Evolutionary conservation across 2,329 filamentous ascomycete species (phyloP), one percentile per base, ranked within the genome.

Genomic region (Lachnellula cervina): DNA sequence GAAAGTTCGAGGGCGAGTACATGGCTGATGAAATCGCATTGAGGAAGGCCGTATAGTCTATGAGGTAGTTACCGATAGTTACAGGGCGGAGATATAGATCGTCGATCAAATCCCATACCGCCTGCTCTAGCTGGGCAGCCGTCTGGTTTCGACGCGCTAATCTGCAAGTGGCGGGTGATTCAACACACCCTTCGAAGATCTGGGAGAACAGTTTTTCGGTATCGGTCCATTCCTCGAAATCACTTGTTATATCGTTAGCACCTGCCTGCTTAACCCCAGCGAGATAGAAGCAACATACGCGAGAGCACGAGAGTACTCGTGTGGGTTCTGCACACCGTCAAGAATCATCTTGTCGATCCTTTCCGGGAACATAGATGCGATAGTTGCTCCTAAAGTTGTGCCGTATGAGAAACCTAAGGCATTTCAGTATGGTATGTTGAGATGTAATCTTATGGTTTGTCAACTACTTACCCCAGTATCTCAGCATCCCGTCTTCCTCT

Each of bases 391-490:
- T 37, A 60, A 37, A 5, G 49, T 43, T 5, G 58, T 55, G 7
- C 58, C 58, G 32, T 58, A 58, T 9, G 56, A 58, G 35, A 60
- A 50, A 13, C 56, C 56, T 52, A 35, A 34, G 40, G 11, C n/a
- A 21, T 25, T 3, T 25, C 23, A 46, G 43, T 17, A 38, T 42
- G 17, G n/a, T n/a, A n/a, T n/a, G n/a, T 16, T 14, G 13, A 9
- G 19, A 3, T 40, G 38, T 42, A 35, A n/a, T 32, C 32, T 45
- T 16, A 25, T 25, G 23, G 23, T 14, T 21, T 28, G 21, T 14
- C 37, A 1, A 35, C 8, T 9, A 28, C 48, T 47, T 28, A 49
- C 53, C 57, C 51, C 55, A 59, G 45, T 57, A 59, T 51, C 58
- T 46, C 16, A 59, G 35, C 35, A 57, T 19, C 4, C 58, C 58